phyloP scores from a whole-genome alignment of 2,329 filamentous ascomycete genomes.

The Botrytis porri region DNA sequence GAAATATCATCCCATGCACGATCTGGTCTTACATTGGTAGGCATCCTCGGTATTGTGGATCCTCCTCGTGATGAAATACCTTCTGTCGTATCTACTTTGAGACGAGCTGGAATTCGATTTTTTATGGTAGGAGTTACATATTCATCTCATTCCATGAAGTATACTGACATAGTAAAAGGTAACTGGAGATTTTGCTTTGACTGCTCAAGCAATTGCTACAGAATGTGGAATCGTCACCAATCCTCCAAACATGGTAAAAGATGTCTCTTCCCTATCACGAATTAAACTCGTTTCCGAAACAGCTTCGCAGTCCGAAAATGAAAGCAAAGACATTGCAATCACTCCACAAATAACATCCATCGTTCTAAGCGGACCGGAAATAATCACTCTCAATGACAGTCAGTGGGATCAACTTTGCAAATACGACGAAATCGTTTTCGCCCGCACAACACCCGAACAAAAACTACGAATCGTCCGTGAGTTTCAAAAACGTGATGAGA shows the following conservation, averaged over 20 bases:
- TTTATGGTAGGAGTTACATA: slow-evolving; percentile 56
- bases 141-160: neutral
- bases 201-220: slow-evolving; percentile 65
- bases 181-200: slow-evolving; percentile 72
- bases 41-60: slow-evolving; percentile 55
- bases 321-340: neutral
- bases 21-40: slow-evolving; percentile 48
- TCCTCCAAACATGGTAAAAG: slow-evolving; percentile 21
- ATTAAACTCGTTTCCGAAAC: neutral
- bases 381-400: slow-evolving; percentile 59
- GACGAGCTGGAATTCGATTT: slow-evolving; percentile 66
- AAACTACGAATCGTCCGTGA: slow-evolving; percentile 71
- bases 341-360: slow-evolving; percentile 43
- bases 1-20: slow-evolving; percentile 51
- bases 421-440: slow-evolving; percentile 72
- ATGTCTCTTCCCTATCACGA: slow-evolving; percentile 18
- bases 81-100: slow-evolving; percentile 54
- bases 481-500: slow-evolving; percentile 51
- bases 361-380: slow-evolving; percentile 61
- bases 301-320: neutral
- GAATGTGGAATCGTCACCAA: slow-evolving; percentile 66
- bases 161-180: slow-evolving; percentile 27
- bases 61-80: slow-evolving; percentile 56
- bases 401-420: slow-evolving; percentile 64
- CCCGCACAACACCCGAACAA: slow-evolving; percentile 71